These are phyloP conservation scores for Fallopia convolvulus DNA, from an alignment of 148 eudicot species.

Conservation along the genomic window DNA sequence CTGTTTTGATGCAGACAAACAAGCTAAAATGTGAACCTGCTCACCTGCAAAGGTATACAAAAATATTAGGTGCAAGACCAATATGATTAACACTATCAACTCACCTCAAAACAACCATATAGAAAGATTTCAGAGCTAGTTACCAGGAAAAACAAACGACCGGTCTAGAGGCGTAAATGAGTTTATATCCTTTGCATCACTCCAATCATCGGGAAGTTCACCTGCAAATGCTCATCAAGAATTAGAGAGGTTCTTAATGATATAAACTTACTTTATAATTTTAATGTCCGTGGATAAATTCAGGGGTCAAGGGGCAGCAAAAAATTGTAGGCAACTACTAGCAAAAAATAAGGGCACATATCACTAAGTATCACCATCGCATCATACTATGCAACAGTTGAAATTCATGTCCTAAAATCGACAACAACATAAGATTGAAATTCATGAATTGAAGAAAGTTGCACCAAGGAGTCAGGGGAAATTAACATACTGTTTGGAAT, in stretches of 20 bases:
- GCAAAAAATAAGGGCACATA: neutral
- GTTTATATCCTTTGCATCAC: conserved; percentile 46
- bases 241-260: conserved; percentile 8
- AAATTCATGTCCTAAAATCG: neutral
- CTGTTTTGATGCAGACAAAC: conserved; percentile 74
- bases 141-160: conserved; percentile 87
- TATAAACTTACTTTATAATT: neutral
- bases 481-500: conserved; percentile 54
- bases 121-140: neutral
- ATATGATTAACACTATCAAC: neutral
- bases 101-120: neutral
- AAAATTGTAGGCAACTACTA: neutral
- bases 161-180: conserved; percentile 71
- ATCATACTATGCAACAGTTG: neutral
- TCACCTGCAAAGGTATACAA: conserved; percentile 45
- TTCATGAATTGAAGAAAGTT: neutral
- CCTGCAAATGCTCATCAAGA: conserved; percentile 29
- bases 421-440: neutral
- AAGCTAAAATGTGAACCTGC: conserved; percentile 78
- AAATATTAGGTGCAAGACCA: neutral
- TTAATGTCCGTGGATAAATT: neutral
- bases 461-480: neutral
- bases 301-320: neutral
- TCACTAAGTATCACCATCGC: neutral
- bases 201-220: conserved; percentile 71